Evolutionary conservation across 2,329 filamentous ascomycete species (phyloP).

Genomic region (Colletotrichum graminicola): DNA sequence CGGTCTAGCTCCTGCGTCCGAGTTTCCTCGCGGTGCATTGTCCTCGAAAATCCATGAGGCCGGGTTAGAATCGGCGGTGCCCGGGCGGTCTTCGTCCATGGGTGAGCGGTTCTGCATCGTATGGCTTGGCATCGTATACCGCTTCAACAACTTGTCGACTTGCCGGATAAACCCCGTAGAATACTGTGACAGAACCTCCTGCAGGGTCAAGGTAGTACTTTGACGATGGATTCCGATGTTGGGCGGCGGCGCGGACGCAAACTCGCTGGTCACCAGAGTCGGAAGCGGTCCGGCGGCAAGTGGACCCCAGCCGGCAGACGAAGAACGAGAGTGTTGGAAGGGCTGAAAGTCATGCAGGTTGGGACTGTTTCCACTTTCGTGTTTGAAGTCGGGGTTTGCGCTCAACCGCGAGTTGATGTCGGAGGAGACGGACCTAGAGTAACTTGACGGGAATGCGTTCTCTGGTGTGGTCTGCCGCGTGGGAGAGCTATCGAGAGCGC

Average conservation of each 20-base stretch:
- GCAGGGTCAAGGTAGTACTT: constrained; percentile 54
- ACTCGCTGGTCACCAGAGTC: constrained; percentile 26
- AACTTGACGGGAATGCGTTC: constrained; percentile 17
- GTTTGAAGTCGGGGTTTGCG: constrained; percentile 36
- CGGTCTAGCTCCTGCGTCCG: constrained; percentile 45
- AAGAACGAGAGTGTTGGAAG: constrained; percentile 19
- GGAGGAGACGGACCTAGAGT: constrained; percentile 31
- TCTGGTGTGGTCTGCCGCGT: constrained; percentile 46
- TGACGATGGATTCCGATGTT: constrained; percentile 49
- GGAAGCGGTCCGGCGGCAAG: constrained; percentile 20
- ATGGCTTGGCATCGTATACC: constrained; percentile 51
- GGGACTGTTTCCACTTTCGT: constrained; percentile 29
- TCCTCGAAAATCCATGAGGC: constrained; percentile 49
- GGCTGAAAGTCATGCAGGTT: constrained; percentile 18
- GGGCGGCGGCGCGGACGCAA: constrained; percentile 15
- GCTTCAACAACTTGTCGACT: constrained; percentile 55
- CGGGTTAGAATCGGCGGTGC: constrained; percentile 36
- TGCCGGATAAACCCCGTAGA: constrained; percentile 51
- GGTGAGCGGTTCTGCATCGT: constrained; percentile 45
- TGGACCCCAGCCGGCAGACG: constrained; percentile 32
- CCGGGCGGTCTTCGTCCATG: constrained; percentile 43
- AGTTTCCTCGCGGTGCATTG: constrained; percentile 44
- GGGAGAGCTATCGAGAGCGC: constrained; percentile 57
- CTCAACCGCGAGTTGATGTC: constrained; percentile 17
- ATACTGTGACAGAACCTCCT: constrained; percentile 50